Percentiles rank a stretch among this genome's conserved stretches.
These are phyloP conservation scores for Pelagomonas calceolata DNA, from an alignment of 108 stramenopile species.

Conservation along the genomic window DNA sequence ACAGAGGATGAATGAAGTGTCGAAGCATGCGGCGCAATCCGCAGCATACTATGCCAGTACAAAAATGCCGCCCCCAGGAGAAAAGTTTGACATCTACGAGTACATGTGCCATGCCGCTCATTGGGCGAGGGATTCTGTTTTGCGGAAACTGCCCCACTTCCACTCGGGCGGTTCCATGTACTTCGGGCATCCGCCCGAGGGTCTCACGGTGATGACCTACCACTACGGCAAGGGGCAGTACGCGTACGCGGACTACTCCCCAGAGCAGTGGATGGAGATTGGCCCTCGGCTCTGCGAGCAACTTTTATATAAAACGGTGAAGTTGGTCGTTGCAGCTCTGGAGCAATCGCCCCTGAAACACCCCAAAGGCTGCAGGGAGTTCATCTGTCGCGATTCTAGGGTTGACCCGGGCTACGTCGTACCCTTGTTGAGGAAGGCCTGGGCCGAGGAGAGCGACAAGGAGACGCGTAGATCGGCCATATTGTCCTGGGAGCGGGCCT, in stretches of 20 bases:
- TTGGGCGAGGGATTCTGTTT: neutral
- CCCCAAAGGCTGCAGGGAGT: neutral
- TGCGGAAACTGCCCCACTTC: neutral
- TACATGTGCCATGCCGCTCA: neutral
- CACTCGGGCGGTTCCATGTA: neutral
- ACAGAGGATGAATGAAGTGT: neutral
- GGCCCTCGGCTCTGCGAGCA: neutral
- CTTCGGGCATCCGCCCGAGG: neutral
- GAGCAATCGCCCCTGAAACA: neutral
- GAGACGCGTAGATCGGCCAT: too few species aligned
- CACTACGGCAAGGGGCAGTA: neutral
- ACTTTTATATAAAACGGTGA: neutral
- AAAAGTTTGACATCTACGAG: neutral
- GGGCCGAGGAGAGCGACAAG: too few species aligned
- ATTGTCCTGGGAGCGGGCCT: too few species aligned
- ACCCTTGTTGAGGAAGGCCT: too few species aligned
- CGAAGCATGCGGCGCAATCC: neutral
- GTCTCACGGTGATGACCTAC: neutral
- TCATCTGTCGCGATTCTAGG: too few species aligned
- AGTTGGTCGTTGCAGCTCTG: neutral
- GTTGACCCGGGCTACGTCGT: too few species aligned
- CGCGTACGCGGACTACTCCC: neutral
- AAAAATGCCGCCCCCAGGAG: neutral
- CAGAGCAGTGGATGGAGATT: too few species aligned
- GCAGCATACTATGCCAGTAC: neutral